Conservation (phyloP, 345 rosid species). For the Lepidium sativum region DNA sequence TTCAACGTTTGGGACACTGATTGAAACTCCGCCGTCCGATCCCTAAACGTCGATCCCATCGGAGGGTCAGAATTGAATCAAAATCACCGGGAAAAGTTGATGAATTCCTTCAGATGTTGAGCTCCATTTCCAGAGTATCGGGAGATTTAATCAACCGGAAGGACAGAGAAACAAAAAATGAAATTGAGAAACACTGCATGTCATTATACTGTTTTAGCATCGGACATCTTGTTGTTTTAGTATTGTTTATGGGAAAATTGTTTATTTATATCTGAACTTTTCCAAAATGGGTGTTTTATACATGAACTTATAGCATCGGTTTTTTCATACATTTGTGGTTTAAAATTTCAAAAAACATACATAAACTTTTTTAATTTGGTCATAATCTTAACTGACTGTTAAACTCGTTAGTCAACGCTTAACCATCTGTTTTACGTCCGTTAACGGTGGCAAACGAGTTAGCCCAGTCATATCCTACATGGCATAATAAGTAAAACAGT, state of each 20-base stretch:
- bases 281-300: too few species aligned
- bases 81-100: not conserved
- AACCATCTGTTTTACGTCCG: too few species aligned
- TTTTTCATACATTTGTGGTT: too few species aligned
- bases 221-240: not conserved
- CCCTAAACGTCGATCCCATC: constrained; percentile 59
- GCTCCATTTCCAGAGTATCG: not conserved
- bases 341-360: too few species aligned
- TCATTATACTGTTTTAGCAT: not conserved
- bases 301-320: too few species aligned
- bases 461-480: too few species aligned
- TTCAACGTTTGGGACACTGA: constrained; percentile 58
- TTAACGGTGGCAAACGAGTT: too few species aligned
- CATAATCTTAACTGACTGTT: too few species aligned
- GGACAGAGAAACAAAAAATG: not conserved
- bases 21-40: constrained; percentile 80
- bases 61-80: not conserved
- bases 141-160: not conserved
- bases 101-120: not conserved
- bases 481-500: too few species aligned
- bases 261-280: too few species aligned
- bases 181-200: not conserved
- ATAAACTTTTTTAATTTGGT: too few species aligned
- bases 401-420: too few species aligned
- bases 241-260: not conserved